Base-by-base conservation (phyloP, 495 filamentous ascomycete genomes). In the Penicillium herquei region DNA sequence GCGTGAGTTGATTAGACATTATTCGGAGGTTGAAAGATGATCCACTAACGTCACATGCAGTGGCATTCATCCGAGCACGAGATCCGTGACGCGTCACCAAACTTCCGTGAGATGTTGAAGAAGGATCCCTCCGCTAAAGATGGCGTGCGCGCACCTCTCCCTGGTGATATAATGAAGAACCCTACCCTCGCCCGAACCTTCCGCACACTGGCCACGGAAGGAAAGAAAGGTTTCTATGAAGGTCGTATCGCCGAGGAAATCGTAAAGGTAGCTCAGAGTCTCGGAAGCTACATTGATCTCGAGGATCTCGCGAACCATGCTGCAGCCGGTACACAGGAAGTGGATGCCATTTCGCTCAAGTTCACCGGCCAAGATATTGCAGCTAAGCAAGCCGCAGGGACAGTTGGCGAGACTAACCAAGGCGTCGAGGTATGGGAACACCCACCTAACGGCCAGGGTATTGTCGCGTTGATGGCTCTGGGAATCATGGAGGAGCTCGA, bases 381-480 rank as follows among this genome's bases (percentile, higher is more conserved):
- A 7, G 74, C 78, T 37, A 77, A 81, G 57, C 67, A 75, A 44
- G 56, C 66, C 17, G 52, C 62, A 9, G 78, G 78, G 51, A 78
- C 75, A 31, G 59, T 70, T 33, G 73, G 72, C 26, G 69, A 76
- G 34, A 58, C 73, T 1, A 76, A 81, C 52, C 66, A 79, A 47
- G 86, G 84, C n/a, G 78, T 96, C 16, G 85, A 94, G 61, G 67
- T 98, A 2, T 98, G 92, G 92, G 94, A 98, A 59, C 92, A 96
- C 71, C 91, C 94, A 39, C 94, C 94, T n/a, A 98, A 97, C 72
- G 92, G 95, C 0, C 94, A 98, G 70, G 94, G 94, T 10, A 88
- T 98, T 57, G 91, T 98, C 0, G 95, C 94, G 5, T 78, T 98
- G 39, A 95, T 98, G 84, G 87, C 94, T 1, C 78, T 98, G 0